phyloP scores from a whole-genome alignment of 1,284 basidiomycete genomes.

The Rhodotorula sp. region DNA sequence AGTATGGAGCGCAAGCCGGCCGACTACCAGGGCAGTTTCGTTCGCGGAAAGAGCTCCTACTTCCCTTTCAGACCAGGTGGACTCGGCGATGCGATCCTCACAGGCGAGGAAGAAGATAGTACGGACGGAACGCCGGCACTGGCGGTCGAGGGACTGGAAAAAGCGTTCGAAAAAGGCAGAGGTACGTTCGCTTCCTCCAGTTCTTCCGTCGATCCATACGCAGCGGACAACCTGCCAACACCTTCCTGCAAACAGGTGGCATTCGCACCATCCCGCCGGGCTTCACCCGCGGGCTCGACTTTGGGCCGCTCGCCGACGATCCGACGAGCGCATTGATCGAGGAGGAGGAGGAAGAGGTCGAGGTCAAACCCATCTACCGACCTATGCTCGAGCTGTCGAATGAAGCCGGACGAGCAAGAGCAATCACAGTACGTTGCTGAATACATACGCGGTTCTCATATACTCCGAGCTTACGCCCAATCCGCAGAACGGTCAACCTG shows the following conservation, averaged over 20 bases:
- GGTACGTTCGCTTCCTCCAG: conserved; percentile 9
- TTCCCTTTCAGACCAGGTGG: conserved; percentile 92
- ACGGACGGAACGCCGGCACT: conserved; percentile 54
- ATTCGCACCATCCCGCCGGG: conserved; percentile 53
- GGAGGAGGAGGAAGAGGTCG: conserved; percentile 44
- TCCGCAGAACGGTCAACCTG: background rate
- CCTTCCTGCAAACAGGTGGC: conserved; percentile 42
- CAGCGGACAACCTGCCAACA: conserved; percentile 32
- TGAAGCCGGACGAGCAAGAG: conserved; percentile 13
- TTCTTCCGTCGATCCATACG: background rate
- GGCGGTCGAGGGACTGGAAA: conserved; percentile 41
- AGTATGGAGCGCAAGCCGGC: conserved; percentile 80
- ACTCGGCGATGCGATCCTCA: conserved; percentile 51
- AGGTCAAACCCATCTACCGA: conserved; percentile 42
- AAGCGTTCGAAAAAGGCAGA: conserved; percentile 35
- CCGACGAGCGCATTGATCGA: conserved; percentile 50
- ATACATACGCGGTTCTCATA: background rate
- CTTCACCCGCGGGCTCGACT: conserved; percentile 60
- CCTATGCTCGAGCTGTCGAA: conserved; percentile 38
- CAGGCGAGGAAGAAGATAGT: conserved; percentile 22
- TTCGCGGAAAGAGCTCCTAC: conserved; percentile 86
- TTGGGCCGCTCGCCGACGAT: conserved; percentile 57
- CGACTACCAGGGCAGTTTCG: conserved; percentile 65
- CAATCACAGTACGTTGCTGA: background rate
- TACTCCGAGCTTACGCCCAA: background rate